Evolutionary conservation across 1,139 yeast species (phyloP).

Genomic region (Magnusiomyces suaveolens): DNA sequence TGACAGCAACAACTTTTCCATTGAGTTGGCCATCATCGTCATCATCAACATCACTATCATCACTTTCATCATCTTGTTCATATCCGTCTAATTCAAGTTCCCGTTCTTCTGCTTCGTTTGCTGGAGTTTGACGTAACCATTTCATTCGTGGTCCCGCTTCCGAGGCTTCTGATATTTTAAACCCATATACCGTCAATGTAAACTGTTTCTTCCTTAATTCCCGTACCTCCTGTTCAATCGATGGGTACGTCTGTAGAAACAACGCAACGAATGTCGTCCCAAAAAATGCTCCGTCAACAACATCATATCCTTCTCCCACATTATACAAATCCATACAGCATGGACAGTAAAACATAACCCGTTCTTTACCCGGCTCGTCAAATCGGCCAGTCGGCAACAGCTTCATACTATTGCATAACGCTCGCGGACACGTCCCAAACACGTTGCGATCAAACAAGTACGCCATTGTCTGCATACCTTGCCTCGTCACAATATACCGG

Average conservation of each 20-base stretch:
- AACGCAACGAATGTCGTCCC: conserved; percentile 94
- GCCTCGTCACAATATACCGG: conserved; percentile 77
- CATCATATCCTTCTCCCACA: conserved; percentile 40
- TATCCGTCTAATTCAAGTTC: background rate
- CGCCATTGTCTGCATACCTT: conserved; percentile 92
- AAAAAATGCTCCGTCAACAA: conserved; percentile 92
- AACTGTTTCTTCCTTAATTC: conserved; percentile 41
- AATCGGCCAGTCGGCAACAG: conserved; percentile 86
- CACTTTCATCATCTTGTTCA: background rate
- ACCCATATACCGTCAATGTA: conserved; percentile 79
- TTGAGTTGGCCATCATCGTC: background rate
- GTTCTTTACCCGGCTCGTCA: conserved; percentile 84
- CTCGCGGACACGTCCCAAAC: conserved; percentile 89
- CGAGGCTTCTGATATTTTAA: conserved; percentile 65
- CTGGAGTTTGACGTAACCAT: conserved; percentile 80
- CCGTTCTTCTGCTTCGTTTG: conserved; percentile 17
- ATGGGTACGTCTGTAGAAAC: conserved; percentile 82
- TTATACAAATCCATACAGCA: conserved; percentile 79
- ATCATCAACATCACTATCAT: background rate
- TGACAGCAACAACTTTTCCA: background rate
- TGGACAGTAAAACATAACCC: conserved; percentile 88
- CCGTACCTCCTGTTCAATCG: conserved; percentile 50
- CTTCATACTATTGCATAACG: conserved; percentile 84
- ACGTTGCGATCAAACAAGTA: conserved; percentile 82
- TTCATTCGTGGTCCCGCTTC: conserved; percentile 86